Evolutionary conservation across 805 yeast genomes (phyloP), one percentile per base, ranked within the genome.

Genomic region (Kodamaea neixiangensis): DNA sequence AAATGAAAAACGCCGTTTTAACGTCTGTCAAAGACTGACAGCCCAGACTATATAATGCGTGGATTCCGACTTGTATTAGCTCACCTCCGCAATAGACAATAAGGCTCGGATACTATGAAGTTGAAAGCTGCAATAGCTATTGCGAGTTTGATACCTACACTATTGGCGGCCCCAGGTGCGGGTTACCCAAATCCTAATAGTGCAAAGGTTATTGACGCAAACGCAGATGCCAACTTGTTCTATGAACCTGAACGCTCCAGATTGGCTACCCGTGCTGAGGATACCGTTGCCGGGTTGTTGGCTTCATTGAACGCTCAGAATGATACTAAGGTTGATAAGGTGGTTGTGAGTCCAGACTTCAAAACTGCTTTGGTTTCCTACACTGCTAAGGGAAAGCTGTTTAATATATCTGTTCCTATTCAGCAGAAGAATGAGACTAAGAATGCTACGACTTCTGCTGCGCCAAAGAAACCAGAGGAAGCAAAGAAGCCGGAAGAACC

Each of bases 121-220:
- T 37, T 37, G 20, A 17, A 37, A 37, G 19, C n/a, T 15, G 41
- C 41, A 7, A 37, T 37, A 37, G 41, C 41, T 37, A 37, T 37
- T 37, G 41, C 41, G 6, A 37, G 21, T 13, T 37, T 37, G 9
- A 10, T 37, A 7, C 21, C 19, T 15, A 10, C 41, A 7, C 5
- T 37, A 15, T 37, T 19, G 5, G 41, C 41, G 11, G 41, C 41
- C 11, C 41, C 41, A 15, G 41, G 41, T 37, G 41, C 41, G 9
- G 41, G 41, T 14, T 37, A 37, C 21, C 41, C 41, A 5, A 7
- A 18, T 14, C 14, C 31, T 25, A 25, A 25, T 25, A 25, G 31
- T 25, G 31, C 13, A 5, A 25, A 25, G 31, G 31, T 25, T 25
- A 3, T 25, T 5, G 31, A 25, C 5, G 31, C 7, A 25, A 25